phyloP scores from a whole-genome alignment of 2,329 filamentous ascomycete species.

The Talaromyces sp. region DNA sequence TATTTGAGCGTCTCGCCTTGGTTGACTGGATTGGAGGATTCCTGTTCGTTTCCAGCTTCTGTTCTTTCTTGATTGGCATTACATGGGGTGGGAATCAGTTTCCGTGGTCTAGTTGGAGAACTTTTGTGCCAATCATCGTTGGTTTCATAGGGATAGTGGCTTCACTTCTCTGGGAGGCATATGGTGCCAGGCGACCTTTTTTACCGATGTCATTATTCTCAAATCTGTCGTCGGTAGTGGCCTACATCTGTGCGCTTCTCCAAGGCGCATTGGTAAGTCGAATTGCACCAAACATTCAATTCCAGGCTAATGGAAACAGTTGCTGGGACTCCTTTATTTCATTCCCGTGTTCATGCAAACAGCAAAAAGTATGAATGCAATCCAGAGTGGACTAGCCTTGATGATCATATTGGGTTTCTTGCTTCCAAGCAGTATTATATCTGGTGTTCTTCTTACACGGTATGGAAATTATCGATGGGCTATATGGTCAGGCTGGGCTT shows the following conservation, averaged over 20 bases:
- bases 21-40: constrained; percentile 8
- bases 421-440: constrained; percentile 60
- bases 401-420: constrained; percentile 65
- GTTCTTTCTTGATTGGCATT: constrained; percentile 26
- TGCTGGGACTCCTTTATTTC: too few relatives aligned
- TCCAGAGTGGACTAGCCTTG: constrained; percentile 59
- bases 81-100: constrained; percentile 27
- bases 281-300: too few relatives aligned
- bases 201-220: too few relatives aligned
- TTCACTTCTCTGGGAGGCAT: too few relatives aligned
- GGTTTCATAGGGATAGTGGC: constrained; percentile 2
- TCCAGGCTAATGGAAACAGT: too few relatives aligned
- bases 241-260: too few relatives aligned
- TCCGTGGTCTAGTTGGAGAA: constrained; percentile 25
- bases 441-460: constrained; percentile 50
- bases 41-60: constrained; percentile 24
- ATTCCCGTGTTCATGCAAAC: constrained; percentile 47
- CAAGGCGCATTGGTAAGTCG: too few relatives aligned
- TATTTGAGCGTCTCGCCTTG: constrained; percentile 14
- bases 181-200: too few relatives aligned
- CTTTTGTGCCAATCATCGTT: constrained; percentile 21
- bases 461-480: constrained; percentile 63
- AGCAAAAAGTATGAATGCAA: constrained; percentile 56
- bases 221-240: too few relatives aligned
- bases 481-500: constrained; percentile 62